Evolutionary conservation across 2,329 filamentous ascomycete genomes (phyloP).

Genomic region (Thyridium curvatum): DNA sequence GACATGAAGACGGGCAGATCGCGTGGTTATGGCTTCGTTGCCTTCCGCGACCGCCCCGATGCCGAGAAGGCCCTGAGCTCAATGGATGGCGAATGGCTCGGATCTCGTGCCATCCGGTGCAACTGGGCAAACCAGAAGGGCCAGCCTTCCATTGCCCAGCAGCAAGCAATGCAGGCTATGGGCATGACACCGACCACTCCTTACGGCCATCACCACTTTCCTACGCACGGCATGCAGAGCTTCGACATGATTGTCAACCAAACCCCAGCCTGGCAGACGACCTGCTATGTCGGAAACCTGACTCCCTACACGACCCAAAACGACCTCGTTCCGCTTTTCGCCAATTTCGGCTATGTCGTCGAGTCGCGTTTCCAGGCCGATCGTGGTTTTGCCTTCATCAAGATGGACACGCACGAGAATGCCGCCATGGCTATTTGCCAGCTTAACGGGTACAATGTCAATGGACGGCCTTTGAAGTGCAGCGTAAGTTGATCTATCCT

Average conservation of each 20-base stretch:
- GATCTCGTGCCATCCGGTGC: conserved; percentile 94
- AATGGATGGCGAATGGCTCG: conserved; percentile 99
- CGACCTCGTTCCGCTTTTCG: conserved; percentile 94
- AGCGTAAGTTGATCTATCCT: conserved; percentile 63
- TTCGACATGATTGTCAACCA: conserved; percentile 96
- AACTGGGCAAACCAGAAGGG: conserved; percentile 99
- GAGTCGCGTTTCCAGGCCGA: conserved; percentile 98
- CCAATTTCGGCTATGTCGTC: conserved; percentile 96
- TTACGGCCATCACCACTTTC: conserved; percentile 96
- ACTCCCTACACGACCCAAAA: conserved; percentile 94
- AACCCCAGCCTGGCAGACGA: conserved; percentile 97
- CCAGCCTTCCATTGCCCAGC: conserved; percentile 97
- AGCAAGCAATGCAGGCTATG: conserved; percentile 95
- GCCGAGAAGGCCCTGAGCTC: conserved; percentile 94
- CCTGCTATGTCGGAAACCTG: conserved; percentile 94
- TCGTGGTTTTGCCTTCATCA: conserved; percentile 96
- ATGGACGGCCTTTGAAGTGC: conserved; percentile 94
- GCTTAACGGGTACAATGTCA: conserved; percentile 95
- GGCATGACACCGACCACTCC: conserved; percentile 96
- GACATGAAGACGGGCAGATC: conserved; percentile 99
- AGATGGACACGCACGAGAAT: conserved; percentile 98
- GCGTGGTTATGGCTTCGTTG: conserved; percentile 95
- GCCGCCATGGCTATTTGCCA: conserved; percentile 98
- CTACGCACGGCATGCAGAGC: conserved; percentile 91
- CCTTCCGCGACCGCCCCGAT: conserved; percentile 88